A percentile compares a stretch with the other conserved stretches of the same genome.
These are phyloP conservation scores for Barnettozyma salicaria DNA, from an alignment of 805 yeast species.

Conservation along the genomic window DNA sequence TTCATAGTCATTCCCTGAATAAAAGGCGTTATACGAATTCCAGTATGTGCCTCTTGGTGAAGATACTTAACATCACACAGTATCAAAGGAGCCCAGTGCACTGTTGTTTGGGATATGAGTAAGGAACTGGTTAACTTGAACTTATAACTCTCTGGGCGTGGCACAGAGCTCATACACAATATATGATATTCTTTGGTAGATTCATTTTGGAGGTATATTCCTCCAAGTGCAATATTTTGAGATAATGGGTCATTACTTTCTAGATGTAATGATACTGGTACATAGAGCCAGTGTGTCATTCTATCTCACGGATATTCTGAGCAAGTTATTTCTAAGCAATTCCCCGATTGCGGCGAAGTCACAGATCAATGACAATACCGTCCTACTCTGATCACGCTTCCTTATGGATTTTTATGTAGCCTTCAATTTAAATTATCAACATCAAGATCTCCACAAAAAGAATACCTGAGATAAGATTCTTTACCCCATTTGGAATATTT, in stretches of 20 bases:
- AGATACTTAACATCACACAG: slow-evolving; percentile 7
- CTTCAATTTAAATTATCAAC: too few relatives aligned
- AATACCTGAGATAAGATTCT: too few relatives aligned
- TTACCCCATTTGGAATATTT: background rate
- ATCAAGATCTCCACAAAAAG: slow-evolving; percentile 4
- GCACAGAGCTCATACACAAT: slow-evolving; percentile 15
- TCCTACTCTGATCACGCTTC: too few relatives aligned
- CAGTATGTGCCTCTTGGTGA: background rate
- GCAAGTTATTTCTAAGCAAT: too few relatives aligned
- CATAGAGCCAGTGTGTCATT: slow-evolving; percentile 20
- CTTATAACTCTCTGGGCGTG: slow-evolving; percentile 12
- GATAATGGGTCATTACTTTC: slow-evolving; percentile 4
- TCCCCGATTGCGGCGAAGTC: too few relatives aligned
- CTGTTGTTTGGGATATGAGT: slow-evolving; percentile 13
- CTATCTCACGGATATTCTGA: too few relatives aligned
- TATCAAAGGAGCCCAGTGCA: slow-evolving; percentile 17
- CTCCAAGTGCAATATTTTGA: slow-evolving; percentile 18
- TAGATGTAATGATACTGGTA: slow-evolving; percentile 25
- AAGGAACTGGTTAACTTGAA: slow-evolving; percentile 15
- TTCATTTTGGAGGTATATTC: slow-evolving; percentile 18
- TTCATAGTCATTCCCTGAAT: slow-evolving; percentile 9
- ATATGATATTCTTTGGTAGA: slow-evolving; percentile 13
- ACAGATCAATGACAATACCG: too few relatives aligned
- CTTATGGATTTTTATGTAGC: too few relatives aligned
- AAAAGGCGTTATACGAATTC: slow-evolving; percentile 1